Conservation (phyloP, 129 eudicot species). For the Flaveria robusta region DNA sequence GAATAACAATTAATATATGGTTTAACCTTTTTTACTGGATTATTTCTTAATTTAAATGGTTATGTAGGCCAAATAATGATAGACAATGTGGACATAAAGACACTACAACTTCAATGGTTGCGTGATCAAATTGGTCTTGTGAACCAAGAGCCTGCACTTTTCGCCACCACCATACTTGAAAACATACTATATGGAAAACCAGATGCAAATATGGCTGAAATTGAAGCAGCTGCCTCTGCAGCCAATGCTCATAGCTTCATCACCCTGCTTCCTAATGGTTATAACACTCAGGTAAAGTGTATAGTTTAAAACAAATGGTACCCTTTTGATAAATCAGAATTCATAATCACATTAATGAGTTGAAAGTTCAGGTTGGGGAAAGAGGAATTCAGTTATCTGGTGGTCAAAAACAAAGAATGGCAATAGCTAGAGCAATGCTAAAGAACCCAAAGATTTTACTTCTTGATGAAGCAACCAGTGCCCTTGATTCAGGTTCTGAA, state of each 20-base stretch:
- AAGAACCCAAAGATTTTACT: slow-evolving; percentile 90
- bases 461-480: slow-evolving; percentile 95
- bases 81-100: slow-evolving; percentile 80
- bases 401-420: slow-evolving; percentile 97
- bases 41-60: slow-evolving; percentile 1
- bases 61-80: slow-evolving; percentile 76
- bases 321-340: not conserved
- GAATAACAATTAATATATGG: not conserved
- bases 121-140: slow-evolving; percentile 92
- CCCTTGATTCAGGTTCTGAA: slow-evolving; percentile 89
- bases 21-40: not conserved
- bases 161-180: slow-evolving; percentile 95
- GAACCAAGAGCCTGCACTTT: slow-evolving; percentile 97
- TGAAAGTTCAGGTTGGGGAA: slow-evolving; percentile 74
- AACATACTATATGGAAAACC: slow-evolving; percentile 91
- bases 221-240: slow-evolving; percentile 87
- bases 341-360: not conserved
- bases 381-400: slow-evolving; percentile 96
- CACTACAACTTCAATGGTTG: slow-evolving; percentile 80
- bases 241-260: slow-evolving; percentile 97
- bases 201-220: slow-evolving; percentile 78
- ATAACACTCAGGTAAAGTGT: slow-evolving; percentile 79
- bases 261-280: slow-evolving; percentile 83
- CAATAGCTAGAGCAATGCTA: slow-evolving; percentile 95
- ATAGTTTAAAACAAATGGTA: not conserved